Evolutionary conservation across 345 rosid genomes (phyloP), one percentile per base, ranked within the genome.

Genomic region (Moricandia arvensis): DNA sequence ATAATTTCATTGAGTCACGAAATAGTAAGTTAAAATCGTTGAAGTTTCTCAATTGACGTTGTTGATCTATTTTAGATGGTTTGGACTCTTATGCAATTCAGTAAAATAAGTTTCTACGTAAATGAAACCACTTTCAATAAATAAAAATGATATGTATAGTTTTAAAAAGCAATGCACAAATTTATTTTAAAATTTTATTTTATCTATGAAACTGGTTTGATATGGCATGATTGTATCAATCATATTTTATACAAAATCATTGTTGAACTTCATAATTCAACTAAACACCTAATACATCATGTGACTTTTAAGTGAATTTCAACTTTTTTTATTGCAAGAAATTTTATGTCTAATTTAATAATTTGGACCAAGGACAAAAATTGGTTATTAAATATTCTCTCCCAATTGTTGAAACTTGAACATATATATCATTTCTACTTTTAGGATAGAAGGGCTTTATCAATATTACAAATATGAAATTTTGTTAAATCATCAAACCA

Each of bases 1-100:
- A 17, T 8, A 64, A 8, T 41, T 54, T 64, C 31, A 57, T 27
- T 64, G 71, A 27, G 43, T 64, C 70, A 64, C 57, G 71, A 13
- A 73, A 63, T 24, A 21, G 24, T 21, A 21, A 1, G 69, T 11
- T 34, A 34, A 34, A 72, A 53, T 54, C 55, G 54, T 31, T 55
- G 57, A 64, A 27, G 17, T 53, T 73, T 64, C 15, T 63, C 53
- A 12, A 9, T 62, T 31, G 59, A 47, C 59, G 33, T 62, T 62
- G 35, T 49, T 47, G 24, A 24, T 72, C 16, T 8, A 21, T 62
- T 63, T 34, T 11, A n/a, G 16, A 62, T 21, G 37, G 37, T 49
- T 69, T 69, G n/a, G 35, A 9, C 6, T n/a, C 35, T 37, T 1
- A n/a, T 31, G 12, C 6, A n/a, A 26, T 27, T 26, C 33, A 11